A percentile compares a stretch with the other conserved stretches of the same genome.
These are phyloP conservation scores for Alternaria sp. DNA, from an alignment of 2,329 filamentous ascomycete genomes.

Conservation along the genomic window DNA sequence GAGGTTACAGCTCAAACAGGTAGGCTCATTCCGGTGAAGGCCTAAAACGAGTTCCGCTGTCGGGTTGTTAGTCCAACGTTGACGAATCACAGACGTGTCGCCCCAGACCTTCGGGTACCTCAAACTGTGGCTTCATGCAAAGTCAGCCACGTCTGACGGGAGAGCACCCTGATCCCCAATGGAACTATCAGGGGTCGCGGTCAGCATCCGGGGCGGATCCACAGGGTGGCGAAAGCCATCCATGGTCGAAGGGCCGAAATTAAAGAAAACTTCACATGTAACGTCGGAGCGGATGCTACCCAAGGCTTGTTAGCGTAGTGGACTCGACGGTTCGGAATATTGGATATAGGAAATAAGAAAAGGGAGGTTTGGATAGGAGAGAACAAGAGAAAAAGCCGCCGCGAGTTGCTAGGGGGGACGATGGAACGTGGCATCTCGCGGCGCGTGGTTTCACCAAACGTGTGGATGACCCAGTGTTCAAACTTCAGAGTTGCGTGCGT, in stretches of 20 bases:
- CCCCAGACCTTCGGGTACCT: slow-evolving; percentile 6
- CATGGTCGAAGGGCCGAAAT: slow-evolving; percentile 15
- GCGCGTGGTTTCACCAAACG: slow-evolving; percentile 5
- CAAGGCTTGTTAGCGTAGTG: slow-evolving; percentile 13
- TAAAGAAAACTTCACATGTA: slow-evolving; percentile 16
- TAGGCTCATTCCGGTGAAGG: slow-evolving; percentile 13
- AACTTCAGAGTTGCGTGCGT: neutral
- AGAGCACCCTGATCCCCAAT: slow-evolving; percentile 8
- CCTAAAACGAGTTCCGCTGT: slow-evolving; percentile 12
- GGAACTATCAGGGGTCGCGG: neutral
- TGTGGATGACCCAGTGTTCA: slow-evolving; percentile 3
- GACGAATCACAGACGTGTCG: slow-evolving; percentile 20
- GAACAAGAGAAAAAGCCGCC: neutral
- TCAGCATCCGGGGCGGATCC: slow-evolving; percentile 7
- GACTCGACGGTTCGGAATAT: slow-evolving; percentile 16
- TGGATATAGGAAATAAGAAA: slow-evolving; percentile 14
- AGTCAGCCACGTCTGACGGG: slow-evolving; percentile 23
- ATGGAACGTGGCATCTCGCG: neutral
- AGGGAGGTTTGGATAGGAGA: neutral
- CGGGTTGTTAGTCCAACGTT: slow-evolving; percentile 12
- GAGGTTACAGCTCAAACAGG: neutral
- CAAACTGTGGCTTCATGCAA: slow-evolving; percentile 28
- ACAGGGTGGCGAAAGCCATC: slow-evolving; percentile 1
- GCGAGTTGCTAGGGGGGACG: neutral
- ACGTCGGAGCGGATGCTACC: slow-evolving; percentile 20